A percentile compares a stretch with the other conserved stretches of the same genome.
Evolutionary conservation across 352 stramenopile species (phyloP).

Genomic region (Phytophthora tentaculata): DNA sequence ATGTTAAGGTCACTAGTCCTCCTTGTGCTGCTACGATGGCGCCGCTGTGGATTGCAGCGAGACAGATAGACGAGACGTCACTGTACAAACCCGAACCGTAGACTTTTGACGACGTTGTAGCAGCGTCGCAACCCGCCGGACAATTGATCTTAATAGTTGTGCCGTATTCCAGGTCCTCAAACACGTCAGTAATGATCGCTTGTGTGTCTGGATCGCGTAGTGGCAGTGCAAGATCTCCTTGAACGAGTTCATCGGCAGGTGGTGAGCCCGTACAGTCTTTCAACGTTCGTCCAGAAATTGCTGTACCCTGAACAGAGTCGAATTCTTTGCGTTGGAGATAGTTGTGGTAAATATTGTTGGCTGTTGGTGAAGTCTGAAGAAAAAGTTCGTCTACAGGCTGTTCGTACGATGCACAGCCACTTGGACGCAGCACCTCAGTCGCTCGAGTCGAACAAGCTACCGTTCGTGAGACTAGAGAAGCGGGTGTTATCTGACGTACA

Average conservation of each 20-base stretch:
- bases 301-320: slow-evolving; percentile 52
- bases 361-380: slow-evolving; percentile 69
- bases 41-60: slow-evolving; percentile 91
- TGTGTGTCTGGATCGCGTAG: slow-evolving; percentile 29
- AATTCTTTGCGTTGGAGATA: slow-evolving; percentile 54
- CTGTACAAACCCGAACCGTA: slow-evolving; percentile 83
- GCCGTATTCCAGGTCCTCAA: slow-evolving; percentile 91
- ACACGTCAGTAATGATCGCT: slow-evolving; percentile 38
- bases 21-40: slow-evolving; percentile 49
- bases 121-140: slow-evolving; percentile 55
- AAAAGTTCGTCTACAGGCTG: slow-evolving; percentile 90
- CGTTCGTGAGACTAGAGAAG: slow-evolving; percentile 64
- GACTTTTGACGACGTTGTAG: slow-evolving; percentile 31
- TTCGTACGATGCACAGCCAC: slow-evolving; percentile 95
- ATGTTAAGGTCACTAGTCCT: slow-evolving; percentile 77
- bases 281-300: slow-evolving; percentile 69
- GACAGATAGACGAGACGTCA: slow-evolving; percentile 92
- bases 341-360: slow-evolving; percentile 96
- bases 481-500: slow-evolving; percentile 83
- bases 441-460: slow-evolving; percentile 84
- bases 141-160: slow-evolving; percentile 89
- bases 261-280: slow-evolving; percentile 94
- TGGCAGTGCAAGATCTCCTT: slow-evolving; percentile 57
- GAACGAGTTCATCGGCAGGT: slow-evolving; percentile 84
- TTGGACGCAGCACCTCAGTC: slow-evolving; percentile 88